Percentiles rank a stretch among this genome's conserved stretches.
phyloP scores from a whole-genome alignment of 2,329 filamentous ascomycete species.

The Apiospora sp. region DNA sequence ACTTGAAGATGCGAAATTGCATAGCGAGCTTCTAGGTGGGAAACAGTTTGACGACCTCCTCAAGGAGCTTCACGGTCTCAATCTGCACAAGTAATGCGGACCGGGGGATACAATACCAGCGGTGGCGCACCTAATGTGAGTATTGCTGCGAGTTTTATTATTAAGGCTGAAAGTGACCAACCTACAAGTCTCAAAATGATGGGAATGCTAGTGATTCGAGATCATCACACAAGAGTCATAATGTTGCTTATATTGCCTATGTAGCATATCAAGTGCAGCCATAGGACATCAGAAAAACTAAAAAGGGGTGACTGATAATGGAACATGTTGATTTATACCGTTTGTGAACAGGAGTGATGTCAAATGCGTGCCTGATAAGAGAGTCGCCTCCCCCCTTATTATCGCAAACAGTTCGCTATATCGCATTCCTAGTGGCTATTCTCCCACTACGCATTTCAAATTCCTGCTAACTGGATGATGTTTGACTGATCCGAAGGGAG shows the following conservation, averaged over 20 bases:
- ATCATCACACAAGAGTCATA: neutral
- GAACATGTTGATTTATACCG: neutral
- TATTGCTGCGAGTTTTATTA: neutral
- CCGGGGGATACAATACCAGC: neutral
- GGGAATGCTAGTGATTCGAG: neutral
- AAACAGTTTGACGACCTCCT: constrained; percentile 22
- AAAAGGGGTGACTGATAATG: neutral
- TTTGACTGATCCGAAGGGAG: too few relatives aligned
- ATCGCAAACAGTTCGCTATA: neutral
- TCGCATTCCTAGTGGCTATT: neutral
- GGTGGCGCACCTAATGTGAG: neutral
- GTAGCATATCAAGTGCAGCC: neutral
- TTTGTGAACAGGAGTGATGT: neutral
- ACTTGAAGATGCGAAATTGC: constrained; percentile 23
- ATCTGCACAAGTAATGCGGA: neutral
- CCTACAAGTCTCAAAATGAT: neutral
- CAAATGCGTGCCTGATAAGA: too few relatives aligned
- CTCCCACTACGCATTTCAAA: too few relatives aligned
- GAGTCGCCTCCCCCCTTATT: neutral
- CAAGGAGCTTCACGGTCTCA: constrained; percentile 9
- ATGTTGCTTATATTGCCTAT: neutral
- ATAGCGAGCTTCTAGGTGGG: constrained; percentile 12
- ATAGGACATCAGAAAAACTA: neutral
- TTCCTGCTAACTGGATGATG: too few relatives aligned
- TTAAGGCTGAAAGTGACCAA: neutral